Evolutionary conservation across 192 early-diverging fungal genomes (phyloP), one percentile per base, ranked within the genome.

Genomic region (Umbelopsis ramanniana): DNA sequence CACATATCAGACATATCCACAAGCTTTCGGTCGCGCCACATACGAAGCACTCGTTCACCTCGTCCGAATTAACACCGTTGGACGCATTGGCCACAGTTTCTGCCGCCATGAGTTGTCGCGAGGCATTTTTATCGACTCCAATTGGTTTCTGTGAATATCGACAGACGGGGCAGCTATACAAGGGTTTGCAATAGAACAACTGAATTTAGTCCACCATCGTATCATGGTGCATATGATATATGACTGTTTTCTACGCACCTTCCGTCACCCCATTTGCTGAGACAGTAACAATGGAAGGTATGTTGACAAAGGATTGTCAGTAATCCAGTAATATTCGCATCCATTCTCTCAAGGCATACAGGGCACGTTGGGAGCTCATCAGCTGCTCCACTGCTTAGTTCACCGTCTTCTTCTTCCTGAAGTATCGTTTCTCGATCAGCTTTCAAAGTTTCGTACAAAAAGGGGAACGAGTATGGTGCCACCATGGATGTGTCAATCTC

Each of bases 1-100:
- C 97, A 79, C 97, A 99, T 29, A 99, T 90, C 50, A 99, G 82
- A 72, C 97, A 99, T 46, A 98, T 97, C 97, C 97, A 99, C 50
- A 99, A 83, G 67, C 92, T 92, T 52, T 89, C 87, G 4, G 77
- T 87, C 9, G 89, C 82, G n/a, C 85, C 84, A 76, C 97, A 99
- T 14, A 86, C 83, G 35, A 82, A 81, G 76, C 97, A 99, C 71
- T 83, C 82, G 76, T 86, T 69, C n/a, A 17, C 23, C 7, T 24
- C 48, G 55, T 67, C 29, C 10, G 53, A 38, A 9, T 37, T 10
- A n/a, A 46, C n/a, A 22, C 17, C 33, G 43, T 11, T 46, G 53
- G 43, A 10, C 48, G 37, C 35, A 47, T 4, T 66, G 24, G 74
- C 33, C 29, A 55, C 46, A 43, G 40, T 11, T 43, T 43, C 40